These are phyloP conservation scores for Globisporangium takayamanum DNA, from an alignment of 352 stramenopile species.

Conservation along the genomic window DNA sequence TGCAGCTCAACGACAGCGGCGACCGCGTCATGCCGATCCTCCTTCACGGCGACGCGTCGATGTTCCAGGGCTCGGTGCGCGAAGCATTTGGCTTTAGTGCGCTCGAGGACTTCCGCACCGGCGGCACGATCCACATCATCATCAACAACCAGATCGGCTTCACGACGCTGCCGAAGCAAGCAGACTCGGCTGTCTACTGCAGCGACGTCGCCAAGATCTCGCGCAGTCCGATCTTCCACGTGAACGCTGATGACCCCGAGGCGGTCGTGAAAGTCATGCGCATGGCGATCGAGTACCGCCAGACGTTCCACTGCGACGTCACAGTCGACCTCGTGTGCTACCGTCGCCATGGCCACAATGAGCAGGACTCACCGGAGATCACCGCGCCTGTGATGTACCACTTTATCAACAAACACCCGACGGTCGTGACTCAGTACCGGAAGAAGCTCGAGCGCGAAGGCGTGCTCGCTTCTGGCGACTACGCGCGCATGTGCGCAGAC, in stretches of 20 bases:
- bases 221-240: conserved; percentile 89
- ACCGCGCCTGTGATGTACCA: conserved; percentile 89
- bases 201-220: conserved; percentile 98
- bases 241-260: conserved; percentile 98
- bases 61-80: conserved; percentile 71
- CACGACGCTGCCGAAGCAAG: conserved; percentile 97
- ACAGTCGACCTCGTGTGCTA: conserved; percentile 99
- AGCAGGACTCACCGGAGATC: conserved; percentile 89
- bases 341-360: conserved; percentile 98
- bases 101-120: conserved; percentile 93
- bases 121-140: conserved; percentile 98
- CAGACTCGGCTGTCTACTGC: conserved; percentile 95
- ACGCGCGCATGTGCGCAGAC: conserved; percentile 37
- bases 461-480: conserved; percentile 41
- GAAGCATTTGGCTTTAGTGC: conserved; percentile 82
- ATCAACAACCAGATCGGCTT: conserved; percentile 99
- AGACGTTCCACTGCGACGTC: conserved; percentile 94
- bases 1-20: conserved; percentile 65
- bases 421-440: conserved; percentile 69
- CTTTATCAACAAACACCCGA: conserved; percentile 83
- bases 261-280: conserved; percentile 90
- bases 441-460: conserved; percentile 61
- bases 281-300: conserved; percentile 85
- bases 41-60: conserved; percentile 93
- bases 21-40: conserved; percentile 95